These are phyloP conservation scores for Epicoccum nigrum DNA, from an alignment of 2,329 filamentous ascomycete species.

Conservation along the genomic window DNA sequence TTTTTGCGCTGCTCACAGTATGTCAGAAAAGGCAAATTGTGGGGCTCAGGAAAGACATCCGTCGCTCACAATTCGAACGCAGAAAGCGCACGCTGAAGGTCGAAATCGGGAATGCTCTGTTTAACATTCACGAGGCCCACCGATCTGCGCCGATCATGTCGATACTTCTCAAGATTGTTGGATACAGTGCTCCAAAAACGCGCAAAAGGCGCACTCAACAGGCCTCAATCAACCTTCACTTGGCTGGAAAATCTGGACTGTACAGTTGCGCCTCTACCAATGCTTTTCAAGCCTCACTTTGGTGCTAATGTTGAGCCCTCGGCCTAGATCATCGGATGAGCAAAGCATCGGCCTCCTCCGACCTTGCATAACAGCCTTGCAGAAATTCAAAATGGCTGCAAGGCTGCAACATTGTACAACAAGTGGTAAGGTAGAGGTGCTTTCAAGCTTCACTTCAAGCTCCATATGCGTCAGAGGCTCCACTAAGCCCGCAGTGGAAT, in stretches of 20 bases:
- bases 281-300: background rate
- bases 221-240: background rate
- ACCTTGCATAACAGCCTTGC: constrained; percentile 12
- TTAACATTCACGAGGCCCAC: constrained; percentile 12
- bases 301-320: background rate
- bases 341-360: constrained; percentile 11
- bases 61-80: constrained; percentile 24
- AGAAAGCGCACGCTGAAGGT: constrained; percentile 2
- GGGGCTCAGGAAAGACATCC: constrained; percentile 20
- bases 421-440: too few relatives aligned
- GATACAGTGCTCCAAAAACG: background rate
- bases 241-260: background rate
- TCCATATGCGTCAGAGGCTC: too few relatives aligned
- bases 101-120: constrained; percentile 14
- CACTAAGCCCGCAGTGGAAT: too few relatives aligned
- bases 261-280: background rate
- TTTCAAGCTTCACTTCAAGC: too few relatives aligned
- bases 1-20: constrained; percentile 4
- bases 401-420: background rate
- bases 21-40: constrained; percentile 14
- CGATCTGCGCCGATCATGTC: constrained; percentile 16
- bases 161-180: constrained; percentile 5
- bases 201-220: background rate
- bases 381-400: background rate
- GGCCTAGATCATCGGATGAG: constrained; percentile 1